Conservation (phyloP, 805 yeast genomes). For the Lipomyces yamadae region DNA sequence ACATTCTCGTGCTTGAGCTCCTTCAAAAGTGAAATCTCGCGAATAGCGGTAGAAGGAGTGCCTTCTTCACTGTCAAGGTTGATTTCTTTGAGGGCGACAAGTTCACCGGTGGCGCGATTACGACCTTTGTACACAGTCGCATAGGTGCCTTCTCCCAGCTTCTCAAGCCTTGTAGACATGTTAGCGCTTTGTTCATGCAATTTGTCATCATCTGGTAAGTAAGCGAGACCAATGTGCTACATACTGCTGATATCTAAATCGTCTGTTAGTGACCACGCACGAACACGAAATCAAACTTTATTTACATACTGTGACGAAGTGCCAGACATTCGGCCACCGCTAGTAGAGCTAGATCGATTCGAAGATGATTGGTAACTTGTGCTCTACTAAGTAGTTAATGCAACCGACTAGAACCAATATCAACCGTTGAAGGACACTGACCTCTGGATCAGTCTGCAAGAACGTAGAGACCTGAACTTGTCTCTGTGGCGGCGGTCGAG, state of each 20-base stretch:
- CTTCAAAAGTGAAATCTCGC: constrained; percentile 94
- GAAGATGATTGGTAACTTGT: neutral
- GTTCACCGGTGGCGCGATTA: constrained; percentile 80
- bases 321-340: constrained; percentile 19
- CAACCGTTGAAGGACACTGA: neutral
- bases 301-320: constrained; percentile 20
- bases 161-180: constrained; percentile 58
- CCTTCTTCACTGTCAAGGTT: constrained; percentile 96
- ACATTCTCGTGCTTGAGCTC: constrained; percentile 93
- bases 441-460: constrained; percentile 5
- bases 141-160: constrained; percentile 93
- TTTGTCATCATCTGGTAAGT: no score
- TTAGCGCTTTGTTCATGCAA: neutral
- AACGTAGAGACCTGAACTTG: constrained; percentile 13
- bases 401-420: neutral
- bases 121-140: constrained; percentile 98
- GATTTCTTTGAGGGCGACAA: constrained; percentile 95
- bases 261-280: neutral
- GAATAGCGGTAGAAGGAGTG: constrained; percentile 96
- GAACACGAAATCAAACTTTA: no score
- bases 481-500: neutral
- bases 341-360: neutral
- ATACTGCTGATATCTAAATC: constrained; percentile 18
- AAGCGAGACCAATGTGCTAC: neutral
- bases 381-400: neutral